phyloP scores from a whole-genome alignment of 2,329 filamentous ascomycete species.

The Aschersonia sp. region DNA sequence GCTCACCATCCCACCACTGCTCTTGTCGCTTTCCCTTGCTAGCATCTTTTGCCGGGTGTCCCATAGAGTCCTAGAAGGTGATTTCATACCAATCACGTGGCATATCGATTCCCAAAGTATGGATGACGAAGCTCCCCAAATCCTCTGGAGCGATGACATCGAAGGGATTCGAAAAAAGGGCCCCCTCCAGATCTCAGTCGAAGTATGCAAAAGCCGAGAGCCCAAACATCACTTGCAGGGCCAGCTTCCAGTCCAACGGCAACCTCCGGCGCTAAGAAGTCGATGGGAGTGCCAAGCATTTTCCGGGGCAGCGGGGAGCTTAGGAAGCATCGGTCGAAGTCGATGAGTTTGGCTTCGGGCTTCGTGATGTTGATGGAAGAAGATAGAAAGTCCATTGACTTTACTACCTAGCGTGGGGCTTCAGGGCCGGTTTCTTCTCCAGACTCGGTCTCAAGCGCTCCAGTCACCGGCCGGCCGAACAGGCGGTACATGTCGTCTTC shows the following conservation, averaged over 20 bases:
- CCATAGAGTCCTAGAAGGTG: neutral
- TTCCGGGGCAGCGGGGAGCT: slow-evolving; percentile 7
- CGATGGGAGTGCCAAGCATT: slow-evolving; percentile 8
- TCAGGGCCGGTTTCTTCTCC: slow-evolving; percentile 6
- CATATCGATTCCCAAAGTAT: neutral
- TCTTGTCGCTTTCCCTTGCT: neutral
- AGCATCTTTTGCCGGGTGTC: neutral
- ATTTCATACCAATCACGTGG: neutral
- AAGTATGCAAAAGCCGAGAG: neutral
- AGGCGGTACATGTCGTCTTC: slow-evolving; percentile 5
- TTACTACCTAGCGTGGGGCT: slow-evolving; percentile 11
- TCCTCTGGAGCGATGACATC: neutral
- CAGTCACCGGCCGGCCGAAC: slow-evolving; percentile 6
- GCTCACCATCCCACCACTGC: neutral
- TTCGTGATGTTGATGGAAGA: slow-evolving; percentile 5
- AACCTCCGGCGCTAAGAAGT: slow-evolving; percentile 11
- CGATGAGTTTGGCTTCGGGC: slow-evolving; percentile 7
- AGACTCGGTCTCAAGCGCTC: slow-evolving; percentile 5
- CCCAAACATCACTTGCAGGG: slow-evolving; percentile 2
- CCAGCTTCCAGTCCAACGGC: slow-evolving; percentile 6
- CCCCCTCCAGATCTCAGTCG: neutral
- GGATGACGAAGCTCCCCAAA: neutral
- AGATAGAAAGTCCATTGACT: slow-evolving; percentile 8
- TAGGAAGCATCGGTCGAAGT: slow-evolving; percentile 9
- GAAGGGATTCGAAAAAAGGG: neutral